Conservation (phyloP, 1,139 yeast genomes). For the Candida dubliniensis region DNA sequence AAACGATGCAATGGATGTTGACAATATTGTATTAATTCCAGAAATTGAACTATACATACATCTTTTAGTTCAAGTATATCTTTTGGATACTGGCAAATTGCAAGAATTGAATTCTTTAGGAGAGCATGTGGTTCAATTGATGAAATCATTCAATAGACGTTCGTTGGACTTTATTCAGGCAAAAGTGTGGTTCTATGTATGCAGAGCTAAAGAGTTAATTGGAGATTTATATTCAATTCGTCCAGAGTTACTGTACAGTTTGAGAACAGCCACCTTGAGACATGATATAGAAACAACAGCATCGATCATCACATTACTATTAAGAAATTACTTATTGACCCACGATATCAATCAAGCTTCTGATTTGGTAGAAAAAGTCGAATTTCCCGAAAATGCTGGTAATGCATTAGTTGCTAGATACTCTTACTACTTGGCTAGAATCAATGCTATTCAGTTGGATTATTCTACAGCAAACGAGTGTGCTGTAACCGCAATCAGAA, state of each 20-base stretch:
- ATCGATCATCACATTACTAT: slow-evolving; percentile 74
- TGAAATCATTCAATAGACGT: slow-evolving; percentile 72
- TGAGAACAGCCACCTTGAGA: slow-evolving; percentile 87
- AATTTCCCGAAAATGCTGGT: slow-evolving; percentile 82
- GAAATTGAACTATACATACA: slow-evolving; percentile 83
- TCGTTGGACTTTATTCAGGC: slow-evolving; percentile 85
- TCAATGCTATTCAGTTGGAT: slow-evolving; percentile 89
- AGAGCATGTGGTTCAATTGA: slow-evolving; percentile 50
- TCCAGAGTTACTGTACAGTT: slow-evolving; percentile 65
- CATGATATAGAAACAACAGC: slow-evolving; percentile 94
- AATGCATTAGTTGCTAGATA: slow-evolving; percentile 91
- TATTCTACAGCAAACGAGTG: slow-evolving; percentile 89
- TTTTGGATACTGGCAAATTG: slow-evolving; percentile 62
- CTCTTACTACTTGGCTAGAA: slow-evolving; percentile 83
- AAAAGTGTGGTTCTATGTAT: slow-evolving; percentile 89
- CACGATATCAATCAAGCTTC: slow-evolving; percentile 89
- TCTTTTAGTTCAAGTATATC: slow-evolving; percentile 71
- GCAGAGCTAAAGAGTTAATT: slow-evolving; percentile 72
- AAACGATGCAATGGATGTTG: slow-evolving; percentile 18
- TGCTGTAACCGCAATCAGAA: slow-evolving; percentile 89
- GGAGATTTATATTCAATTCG: slow-evolving; percentile 64
- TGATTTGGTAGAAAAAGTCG: slow-evolving; percentile 84
- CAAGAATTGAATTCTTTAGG: slow-evolving; percentile 54
- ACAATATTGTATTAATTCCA: slow-evolving; percentile 38
- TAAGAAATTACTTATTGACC: slow-evolving; percentile 74